phyloP scores from a whole-genome alignment of 805 yeast species.

The Yarrowia sp. region DNA sequence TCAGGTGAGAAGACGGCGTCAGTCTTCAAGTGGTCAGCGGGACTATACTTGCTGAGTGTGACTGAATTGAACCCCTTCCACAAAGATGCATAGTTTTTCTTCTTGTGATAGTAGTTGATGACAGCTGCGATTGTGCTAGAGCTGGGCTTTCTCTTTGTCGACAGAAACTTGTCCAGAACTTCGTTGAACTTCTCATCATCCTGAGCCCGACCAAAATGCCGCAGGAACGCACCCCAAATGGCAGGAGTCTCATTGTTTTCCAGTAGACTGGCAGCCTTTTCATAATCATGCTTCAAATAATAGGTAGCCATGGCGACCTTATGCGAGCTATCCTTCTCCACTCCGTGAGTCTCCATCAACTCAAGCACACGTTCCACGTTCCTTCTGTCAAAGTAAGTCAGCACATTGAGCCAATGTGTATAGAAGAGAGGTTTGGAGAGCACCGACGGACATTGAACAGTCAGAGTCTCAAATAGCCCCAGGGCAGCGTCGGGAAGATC shows the following conservation, averaged over 20 bases:
- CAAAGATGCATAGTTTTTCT: neutral
- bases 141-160: neutral
- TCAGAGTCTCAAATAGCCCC: slow-evolving; percentile 1
- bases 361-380: neutral
- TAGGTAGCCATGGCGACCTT: slow-evolving; percentile 11
- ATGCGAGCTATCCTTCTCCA: slow-evolving; percentile 5
- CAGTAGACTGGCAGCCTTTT: neutral
- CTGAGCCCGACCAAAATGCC: slow-evolving; percentile 23
- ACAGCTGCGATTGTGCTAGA: slow-evolving; percentile 24
- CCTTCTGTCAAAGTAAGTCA: slow-evolving; percentile 7
- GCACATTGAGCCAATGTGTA: slow-evolving; percentile 23
- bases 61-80: slow-evolving; percentile 10
- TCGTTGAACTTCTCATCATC: neutral
- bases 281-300: slow-evolving; percentile 13
- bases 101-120: slow-evolving; percentile 23
- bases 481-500: neutral
- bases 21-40: slow-evolving; percentile 8
- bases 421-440: neutral
- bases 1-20: neutral
- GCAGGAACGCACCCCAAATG: slow-evolving; percentile 24
- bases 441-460: slow-evolving; percentile 2
- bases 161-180: neutral
- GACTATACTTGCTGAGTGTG: slow-evolving; percentile 12
- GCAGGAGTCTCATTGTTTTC: neutral
- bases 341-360: slow-evolving; percentile 7